Base-by-base conservation (phyloP, 768 basidiomycete species). In the Erythrobasidium yunnanense region DNA sequence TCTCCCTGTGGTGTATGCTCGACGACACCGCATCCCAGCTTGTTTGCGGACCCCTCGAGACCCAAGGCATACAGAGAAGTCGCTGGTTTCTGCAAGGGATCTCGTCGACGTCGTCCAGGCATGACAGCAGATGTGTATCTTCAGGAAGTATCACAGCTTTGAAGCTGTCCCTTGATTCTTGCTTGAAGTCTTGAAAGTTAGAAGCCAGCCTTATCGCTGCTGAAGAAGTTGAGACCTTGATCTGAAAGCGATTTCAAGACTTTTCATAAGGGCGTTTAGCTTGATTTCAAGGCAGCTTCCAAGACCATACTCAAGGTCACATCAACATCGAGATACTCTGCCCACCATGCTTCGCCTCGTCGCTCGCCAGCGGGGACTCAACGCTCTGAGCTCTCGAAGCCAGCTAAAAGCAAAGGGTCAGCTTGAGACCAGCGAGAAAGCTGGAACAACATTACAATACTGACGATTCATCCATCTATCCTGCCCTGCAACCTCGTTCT, bases 11-110 rank as follows among this genome's bases (percentile, higher is more conserved):
- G 0, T 60, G 55, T 46, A 74, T 99, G 95, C 71, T 83, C 83
- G 76, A 97, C 88, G 53, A 97, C 80, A 8, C 95, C 95, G 20
- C 87, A 88, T 11, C 95, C 95, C 32, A 99, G 81, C 76, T 99
- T 99, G 79, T 99, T 99, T 47, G 95, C 95, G 18, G 90, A 92
- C 15, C 95, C 95, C 77, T 99, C 95, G 34, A 99, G 84, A 22
- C 95, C 95, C 20, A 99, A 83, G n/a, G 93, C 91, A 22, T 95
- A 77, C 20, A 78, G 70, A 1, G 76, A 73, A 29, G 68, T 55
- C 35, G 68, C 11, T 11, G 57, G 53, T 7, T 17, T 30, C 18
- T 55, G 55, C 45, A 69, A 55, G 22, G 68, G 66, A n/a, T 68
- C 67, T 22, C 38, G 35, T 25, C 38, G n/a, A 33, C 53, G 53